Percentiles rank a stretch among this genome's conserved stretches.
These are phyloP conservation scores for Aspergillus spinulosporus DNA, from an alignment of 2,329 filamentous ascomycete genomes.

Conservation along the genomic window DNA sequence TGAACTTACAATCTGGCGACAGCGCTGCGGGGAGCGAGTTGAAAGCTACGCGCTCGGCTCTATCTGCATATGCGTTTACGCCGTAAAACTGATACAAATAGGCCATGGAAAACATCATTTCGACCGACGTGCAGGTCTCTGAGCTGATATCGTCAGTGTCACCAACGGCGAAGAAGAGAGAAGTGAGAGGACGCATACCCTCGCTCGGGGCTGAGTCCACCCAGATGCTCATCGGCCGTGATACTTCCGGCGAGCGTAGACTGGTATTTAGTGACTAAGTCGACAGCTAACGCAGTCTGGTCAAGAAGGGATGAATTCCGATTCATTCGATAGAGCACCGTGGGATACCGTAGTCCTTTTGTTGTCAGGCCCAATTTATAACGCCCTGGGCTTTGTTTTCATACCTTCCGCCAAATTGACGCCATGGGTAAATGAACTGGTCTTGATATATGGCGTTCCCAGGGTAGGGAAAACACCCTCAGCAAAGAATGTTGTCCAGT, in stretches of 20 bases:
- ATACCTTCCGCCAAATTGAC: conserved; percentile 50
- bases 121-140: conserved; percentile 55
- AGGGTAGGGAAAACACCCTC: conserved; percentile 36
- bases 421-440: conserved; percentile 42
- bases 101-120: conserved; percentile 53
- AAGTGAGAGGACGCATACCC: conserved; percentile 25
- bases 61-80: conserved; percentile 51
- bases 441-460: conserved; percentile 33
- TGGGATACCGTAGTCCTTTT: conserved; percentile 35
- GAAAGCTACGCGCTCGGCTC: conserved; percentile 55
- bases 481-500: conserved; percentile 44
- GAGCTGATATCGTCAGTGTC: conserved; percentile 13
- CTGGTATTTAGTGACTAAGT: conserved; percentile 53
- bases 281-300: conserved; percentile 45
- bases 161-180: no score
- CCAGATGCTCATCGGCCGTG: conserved; percentile 53
- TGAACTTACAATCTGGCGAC: conserved; percentile 46
- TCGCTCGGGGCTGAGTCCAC: conserved; percentile 45
- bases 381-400: conserved; percentile 28
- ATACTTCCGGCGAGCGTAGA: conserved; percentile 51
- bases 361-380: no score
- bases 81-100: conserved; percentile 55
- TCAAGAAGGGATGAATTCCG: conserved; percentile 45
- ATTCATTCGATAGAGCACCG: conserved; percentile 49
- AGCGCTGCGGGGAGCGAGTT: conserved; percentile 57